Percentiles rank a stretch among this genome's conserved stretches.
Evolutionary conservation across 2,329 filamentous ascomycete genomes (phyloP).

Genomic region (Epichloe uncinata): DNA sequence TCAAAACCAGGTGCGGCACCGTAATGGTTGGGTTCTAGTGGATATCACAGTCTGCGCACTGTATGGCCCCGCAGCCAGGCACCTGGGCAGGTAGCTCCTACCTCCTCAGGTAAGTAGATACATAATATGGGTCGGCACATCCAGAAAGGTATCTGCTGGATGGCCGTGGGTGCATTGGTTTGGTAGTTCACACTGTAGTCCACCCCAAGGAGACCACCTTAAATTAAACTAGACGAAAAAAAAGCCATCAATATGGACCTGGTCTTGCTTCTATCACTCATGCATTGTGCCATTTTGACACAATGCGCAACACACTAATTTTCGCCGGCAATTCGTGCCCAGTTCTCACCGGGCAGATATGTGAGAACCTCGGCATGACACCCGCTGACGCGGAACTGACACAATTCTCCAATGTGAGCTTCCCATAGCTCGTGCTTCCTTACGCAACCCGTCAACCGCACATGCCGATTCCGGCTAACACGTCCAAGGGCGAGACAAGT

Average conservation of each 20-base stretch:
- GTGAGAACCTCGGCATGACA: conserved; percentile 53
- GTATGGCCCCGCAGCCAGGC: neutral
- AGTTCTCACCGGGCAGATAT: conserved; percentile 50
- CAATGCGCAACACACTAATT: conserved; percentile 53
- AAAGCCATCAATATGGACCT: conserved; percentile 9
- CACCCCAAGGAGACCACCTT: neutral
- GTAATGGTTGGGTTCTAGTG: no score
- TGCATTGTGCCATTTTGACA: conserved; percentile 8
- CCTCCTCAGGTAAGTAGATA: no score
- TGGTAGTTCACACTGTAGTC: neutral
- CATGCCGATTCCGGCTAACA: conserved; percentile 10
- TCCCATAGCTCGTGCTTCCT: conserved; percentile 12
- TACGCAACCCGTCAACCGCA: neutral
- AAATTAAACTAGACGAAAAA: neutral
- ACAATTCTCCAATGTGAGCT: conserved; percentile 56
- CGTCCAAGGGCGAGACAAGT: conserved; percentile 51
- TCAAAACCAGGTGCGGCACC: no score
- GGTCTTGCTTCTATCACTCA: conserved; percentile 8
- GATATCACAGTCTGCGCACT: neutral
- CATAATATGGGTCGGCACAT: no score
- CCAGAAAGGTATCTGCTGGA: no score
- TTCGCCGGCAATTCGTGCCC: conserved; percentile 57
- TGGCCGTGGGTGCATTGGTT: no score
- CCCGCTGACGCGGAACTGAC: conserved; percentile 52
- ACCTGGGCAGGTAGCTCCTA: neutral